phyloP scores from a whole-genome alignment of 2,329 filamentous ascomycete species.

The Penicillium sp. region DNA sequence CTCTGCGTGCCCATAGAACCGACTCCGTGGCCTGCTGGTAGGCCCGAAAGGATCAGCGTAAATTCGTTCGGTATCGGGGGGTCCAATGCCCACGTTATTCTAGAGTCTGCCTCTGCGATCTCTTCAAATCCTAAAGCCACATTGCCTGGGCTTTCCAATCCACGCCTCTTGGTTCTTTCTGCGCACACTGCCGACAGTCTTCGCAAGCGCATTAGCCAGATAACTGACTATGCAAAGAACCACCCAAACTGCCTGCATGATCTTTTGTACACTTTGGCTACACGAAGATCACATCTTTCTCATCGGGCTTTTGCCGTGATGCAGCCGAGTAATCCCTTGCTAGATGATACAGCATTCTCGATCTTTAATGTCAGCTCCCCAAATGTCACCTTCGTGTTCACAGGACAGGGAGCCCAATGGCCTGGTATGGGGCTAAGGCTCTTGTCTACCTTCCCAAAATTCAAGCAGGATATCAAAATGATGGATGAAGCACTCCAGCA shows the following conservation, averaged over 20 bases:
- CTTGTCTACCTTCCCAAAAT: constrained; percentile 17
- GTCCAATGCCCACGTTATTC: constrained; percentile 23
- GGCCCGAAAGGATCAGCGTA: constrained; percentile 28
- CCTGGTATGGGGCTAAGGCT: constrained; percentile 32
- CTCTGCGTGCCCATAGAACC: constrained; percentile 18
- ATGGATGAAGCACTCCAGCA: constrained; percentile 17
- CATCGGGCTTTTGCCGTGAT: constrained; percentile 15
- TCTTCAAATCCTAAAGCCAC: background rate
- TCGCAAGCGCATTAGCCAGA: constrained; percentile 5
- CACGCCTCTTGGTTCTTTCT: constrained; percentile 16
- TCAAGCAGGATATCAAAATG: constrained; percentile 16
- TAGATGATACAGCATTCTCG: background rate
- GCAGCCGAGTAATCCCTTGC: background rate
- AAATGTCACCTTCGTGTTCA: constrained; percentile 31
- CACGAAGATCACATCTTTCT: constrained; percentile 13
- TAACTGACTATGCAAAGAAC: constrained; percentile 7
- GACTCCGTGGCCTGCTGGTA: constrained; percentile 26
- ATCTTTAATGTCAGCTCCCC: background rate
- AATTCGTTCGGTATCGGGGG: constrained; percentile 36
- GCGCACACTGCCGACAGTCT: constrained; percentile 13
- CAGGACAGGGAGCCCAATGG: constrained; percentile 41
- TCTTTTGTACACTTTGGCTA: constrained; percentile 17
- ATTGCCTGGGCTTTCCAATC: background rate
- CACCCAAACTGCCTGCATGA: constrained; percentile 1
- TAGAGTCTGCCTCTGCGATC: constrained; percentile 10